phyloP scores from a whole-genome alignment of 2,329 filamentous ascomycete species.

The Sporothrix variecibatus region DNA sequence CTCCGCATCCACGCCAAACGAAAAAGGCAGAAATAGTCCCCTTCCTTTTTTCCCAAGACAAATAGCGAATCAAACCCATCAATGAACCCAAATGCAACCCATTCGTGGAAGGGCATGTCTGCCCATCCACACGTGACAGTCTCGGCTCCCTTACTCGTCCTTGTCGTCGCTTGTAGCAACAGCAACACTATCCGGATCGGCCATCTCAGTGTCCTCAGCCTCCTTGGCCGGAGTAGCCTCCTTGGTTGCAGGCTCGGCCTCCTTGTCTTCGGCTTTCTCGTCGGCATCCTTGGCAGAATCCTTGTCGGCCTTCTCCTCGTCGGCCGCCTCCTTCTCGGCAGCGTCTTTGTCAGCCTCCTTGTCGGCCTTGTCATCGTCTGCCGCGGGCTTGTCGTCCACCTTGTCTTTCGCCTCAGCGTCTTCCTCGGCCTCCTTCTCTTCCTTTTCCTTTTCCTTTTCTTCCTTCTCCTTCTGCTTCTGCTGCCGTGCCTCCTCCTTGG shows the following conservation, averaged over 20 bases:
- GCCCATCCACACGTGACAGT: background rate
- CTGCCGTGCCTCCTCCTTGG: conserved; percentile 40
- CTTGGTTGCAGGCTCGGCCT: background rate
- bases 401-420: background rate
- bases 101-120: background rate
- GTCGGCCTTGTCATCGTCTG: background rate
- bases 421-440: background rate
- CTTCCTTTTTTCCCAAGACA: background rate
- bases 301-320: background rate
- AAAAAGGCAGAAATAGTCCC: background rate
- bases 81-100: background rate
- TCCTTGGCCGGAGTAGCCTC: conserved; percentile 39
- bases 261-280: background rate
- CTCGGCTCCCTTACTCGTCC: conserved; percentile 25
- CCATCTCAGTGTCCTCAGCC: conserved; percentile 54
- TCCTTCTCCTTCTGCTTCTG: conserved; percentile 27
- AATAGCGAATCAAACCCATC: background rate
- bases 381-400: background rate
- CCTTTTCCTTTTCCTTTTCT: conserved; percentile 24
- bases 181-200: conserved; percentile 45
- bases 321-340: background rate
- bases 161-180: conserved; percentile 34
- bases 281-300: background rate
- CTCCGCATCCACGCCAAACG: conserved; percentile 17
- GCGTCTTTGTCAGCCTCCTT: background rate